A percentile compares a stretch with the other conserved stretches of the same genome.
phyloP scores from a whole-genome alignment of 495 filamentous ascomycete genomes.

The Aspergillus steynii region DNA sequence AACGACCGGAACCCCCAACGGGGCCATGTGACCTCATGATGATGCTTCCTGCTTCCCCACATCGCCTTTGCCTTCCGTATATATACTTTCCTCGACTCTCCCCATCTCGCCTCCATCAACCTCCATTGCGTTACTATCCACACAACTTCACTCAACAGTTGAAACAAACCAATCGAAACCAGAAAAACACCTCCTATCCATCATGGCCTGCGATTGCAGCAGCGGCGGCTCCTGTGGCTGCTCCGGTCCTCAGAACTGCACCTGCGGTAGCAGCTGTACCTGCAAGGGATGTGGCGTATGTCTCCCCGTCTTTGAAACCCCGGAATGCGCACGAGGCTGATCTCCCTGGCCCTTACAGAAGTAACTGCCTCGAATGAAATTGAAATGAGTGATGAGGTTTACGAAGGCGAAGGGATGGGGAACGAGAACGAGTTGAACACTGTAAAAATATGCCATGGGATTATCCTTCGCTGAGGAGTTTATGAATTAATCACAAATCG shows the following conservation, averaged over 20 bases:
- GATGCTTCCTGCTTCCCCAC: slow-evolving; percentile 19
- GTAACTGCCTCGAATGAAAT: slow-evolving; percentile 8
- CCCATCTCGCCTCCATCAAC: too few relatives aligned
- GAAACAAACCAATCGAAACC: too few relatives aligned
- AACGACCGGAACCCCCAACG: too few relatives aligned
- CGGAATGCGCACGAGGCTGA: slow-evolving; percentile 14
- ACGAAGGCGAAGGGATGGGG: background rate
- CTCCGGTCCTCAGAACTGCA: slow-evolving; percentile 37
- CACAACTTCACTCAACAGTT: too few relatives aligned
- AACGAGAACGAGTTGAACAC: background rate
- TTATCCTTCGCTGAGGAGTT: too few relatives aligned
- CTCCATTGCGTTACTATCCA: too few relatives aligned
- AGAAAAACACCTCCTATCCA: background rate
- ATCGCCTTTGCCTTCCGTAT: background rate
- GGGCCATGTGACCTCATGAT: slow-evolving; percentile 24
- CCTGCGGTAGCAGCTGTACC: slow-evolving; percentile 39
- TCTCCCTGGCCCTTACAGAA: slow-evolving; percentile 15
- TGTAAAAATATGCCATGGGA: too few relatives aligned
- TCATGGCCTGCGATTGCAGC: slow-evolving; percentile 46
- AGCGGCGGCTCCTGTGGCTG: slow-evolving; percentile 40
- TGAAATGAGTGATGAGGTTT: background rate
- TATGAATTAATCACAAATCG: too few relatives aligned
- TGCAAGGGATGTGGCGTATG: slow-evolving; percentile 52
- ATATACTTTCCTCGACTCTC: background rate
- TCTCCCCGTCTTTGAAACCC: slow-evolving; percentile 8